These are phyloP conservation scores for Alternaria sp. DNA, from an alignment of 2,329 filamentous ascomycete genomes.

Conservation along the genomic window DNA sequence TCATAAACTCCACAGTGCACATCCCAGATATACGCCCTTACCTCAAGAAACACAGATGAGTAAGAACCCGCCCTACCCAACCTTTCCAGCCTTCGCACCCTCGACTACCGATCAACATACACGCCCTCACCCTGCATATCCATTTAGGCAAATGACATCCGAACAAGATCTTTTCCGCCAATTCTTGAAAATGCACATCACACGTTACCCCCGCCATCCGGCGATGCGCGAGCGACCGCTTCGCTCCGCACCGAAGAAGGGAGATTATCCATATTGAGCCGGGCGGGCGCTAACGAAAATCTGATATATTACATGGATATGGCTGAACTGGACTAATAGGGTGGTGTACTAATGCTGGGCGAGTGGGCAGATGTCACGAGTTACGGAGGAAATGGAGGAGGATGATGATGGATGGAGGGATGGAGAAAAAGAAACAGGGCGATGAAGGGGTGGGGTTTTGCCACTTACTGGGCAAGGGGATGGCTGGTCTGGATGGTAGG, in stretches of 20 bases:
- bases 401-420: not conserved
- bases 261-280: slow-evolving; percentile 2
- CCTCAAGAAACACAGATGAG: not conserved
- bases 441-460: not conserved
- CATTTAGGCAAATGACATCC: slow-evolving; percentile 31
- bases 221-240: not conserved
- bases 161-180: not conserved
- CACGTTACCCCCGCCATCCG: not conserved
- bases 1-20: not conserved
- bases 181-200: not conserved
- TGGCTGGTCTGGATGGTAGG: not conserved
- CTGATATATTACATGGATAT: not conserved
- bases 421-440: not conserved
- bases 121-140: not conserved
- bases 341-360: not conserved
- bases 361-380: not conserved
- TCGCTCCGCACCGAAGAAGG: not conserved
- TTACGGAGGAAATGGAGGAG: not conserved
- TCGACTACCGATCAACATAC: not conserved
- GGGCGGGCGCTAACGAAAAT: not conserved
- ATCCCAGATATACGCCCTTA: not conserved
- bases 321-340: not conserved
- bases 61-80: not conserved
- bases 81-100: not conserved
- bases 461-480: not conserved